Conservation (phyloP, 2,329 filamentous ascomycete species). For the Thielaviopsis euricoi region DNA sequence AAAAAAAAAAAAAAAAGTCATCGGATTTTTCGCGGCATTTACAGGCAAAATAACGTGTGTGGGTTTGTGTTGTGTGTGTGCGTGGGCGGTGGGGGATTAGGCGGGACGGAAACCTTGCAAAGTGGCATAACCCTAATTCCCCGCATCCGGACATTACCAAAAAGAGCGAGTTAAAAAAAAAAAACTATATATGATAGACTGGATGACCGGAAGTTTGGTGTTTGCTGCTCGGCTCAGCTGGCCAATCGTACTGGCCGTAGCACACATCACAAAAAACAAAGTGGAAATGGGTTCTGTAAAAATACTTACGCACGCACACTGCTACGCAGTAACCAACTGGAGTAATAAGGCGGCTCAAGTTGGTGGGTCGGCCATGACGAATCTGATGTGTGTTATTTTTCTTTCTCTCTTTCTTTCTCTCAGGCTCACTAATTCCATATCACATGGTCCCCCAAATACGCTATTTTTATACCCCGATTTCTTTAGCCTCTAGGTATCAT, state of each 20-base stretch:
- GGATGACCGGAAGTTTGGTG: not conserved
- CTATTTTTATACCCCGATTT: not conserved
- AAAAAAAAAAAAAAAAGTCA: not conserved
- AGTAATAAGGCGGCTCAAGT: not conserved
- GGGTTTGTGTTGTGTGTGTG: no score
- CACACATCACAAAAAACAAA: not conserved
- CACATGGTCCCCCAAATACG: not conserved
- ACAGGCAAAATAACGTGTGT: not conserved
- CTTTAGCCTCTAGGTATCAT: not conserved
- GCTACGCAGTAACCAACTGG: no score
- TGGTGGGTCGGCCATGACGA: not conserved
- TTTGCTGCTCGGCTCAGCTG: not conserved
- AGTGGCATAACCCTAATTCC: not conserved
- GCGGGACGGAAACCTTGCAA: not conserved
- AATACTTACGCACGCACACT: no score
- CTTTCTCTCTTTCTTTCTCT: not conserved
- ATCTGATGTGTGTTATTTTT: not conserved
- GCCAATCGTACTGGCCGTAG: not conserved
- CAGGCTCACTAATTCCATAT: not conserved
- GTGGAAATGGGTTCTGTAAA: no score
- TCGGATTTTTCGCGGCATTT: not conserved
- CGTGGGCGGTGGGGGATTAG: no score
- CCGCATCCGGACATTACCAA: not conserved
- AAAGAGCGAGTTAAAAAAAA: no score
- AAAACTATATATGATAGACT: not conserved